phyloP scores from a whole-genome alignment of 306 rosid species.

The Casuarina equisetifolia region DNA sequence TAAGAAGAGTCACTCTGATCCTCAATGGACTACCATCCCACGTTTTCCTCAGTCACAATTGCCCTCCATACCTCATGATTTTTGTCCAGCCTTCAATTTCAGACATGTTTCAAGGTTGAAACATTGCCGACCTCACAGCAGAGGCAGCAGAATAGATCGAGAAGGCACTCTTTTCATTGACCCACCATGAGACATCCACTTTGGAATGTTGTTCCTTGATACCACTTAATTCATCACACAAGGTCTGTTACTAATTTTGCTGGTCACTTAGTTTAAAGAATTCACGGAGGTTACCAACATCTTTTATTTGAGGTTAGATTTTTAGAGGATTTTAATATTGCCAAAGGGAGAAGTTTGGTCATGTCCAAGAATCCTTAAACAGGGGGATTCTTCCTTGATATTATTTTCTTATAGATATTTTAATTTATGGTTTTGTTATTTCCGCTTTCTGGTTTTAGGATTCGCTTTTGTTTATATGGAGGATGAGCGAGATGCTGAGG shows the following conservation, averaged over 20 bases:
- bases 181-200: conserved; percentile 90
- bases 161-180: conserved; percentile 81
- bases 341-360: conserved; percentile 38
- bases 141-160: conserved; percentile 82
- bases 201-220: conserved; percentile 92
- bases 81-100: conserved; percentile 78
- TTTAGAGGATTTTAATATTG: conserved; percentile 48
- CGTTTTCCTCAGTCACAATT: conserved; percentile 73
- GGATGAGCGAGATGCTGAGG: conserved; percentile 95
- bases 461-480: conserved; percentile 98
- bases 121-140: conserved; percentile 75
- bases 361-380: conserved; percentile 38
- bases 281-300: conserved; percentile 53
- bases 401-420: conserved; percentile 1
- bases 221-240: conserved; percentile 75
- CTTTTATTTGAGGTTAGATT: conserved; percentile 45
- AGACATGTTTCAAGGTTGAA: conserved; percentile 71
- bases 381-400: conserved; percentile 27
- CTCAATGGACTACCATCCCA: conserved; percentile 70
- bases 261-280: conserved; percentile 84
- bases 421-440: conserved; percentile 13
- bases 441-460: conserved; percentile 50
- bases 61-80: conserved; percentile 72
- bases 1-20: conserved; percentile 78
- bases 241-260: conserved; percentile 96